These are phyloP conservation scores for Phytopythium mirpurense DNA, from an alignment of 352 stramenopile genomes.

Conservation along the genomic window DNA sequence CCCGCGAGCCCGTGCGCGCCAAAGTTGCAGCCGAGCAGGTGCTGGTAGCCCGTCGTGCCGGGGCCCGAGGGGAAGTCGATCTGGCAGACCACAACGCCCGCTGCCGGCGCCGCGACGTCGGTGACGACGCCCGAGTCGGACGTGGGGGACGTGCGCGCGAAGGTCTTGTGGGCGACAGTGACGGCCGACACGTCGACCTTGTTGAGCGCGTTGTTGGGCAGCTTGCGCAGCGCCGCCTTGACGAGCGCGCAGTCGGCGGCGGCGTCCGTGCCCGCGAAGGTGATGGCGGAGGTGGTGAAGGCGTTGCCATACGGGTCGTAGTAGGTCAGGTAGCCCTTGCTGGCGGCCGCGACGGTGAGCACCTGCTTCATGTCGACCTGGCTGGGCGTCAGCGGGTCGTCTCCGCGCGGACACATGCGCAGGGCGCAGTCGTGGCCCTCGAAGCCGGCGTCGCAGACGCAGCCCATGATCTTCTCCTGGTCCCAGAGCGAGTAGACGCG, in stretches of 20 bases:
- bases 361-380: slow-evolving; percentile 61
- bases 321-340: slow-evolving; percentile 49
- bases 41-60: slow-evolving; percentile 50
- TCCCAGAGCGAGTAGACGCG: slow-evolving; percentile 80
- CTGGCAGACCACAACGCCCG: slow-evolving; percentile 18
- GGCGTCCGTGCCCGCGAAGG: slow-evolving; percentile 5
- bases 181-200: slow-evolving; percentile 20
- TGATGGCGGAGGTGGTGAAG: slow-evolving; percentile 47
- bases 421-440: slow-evolving; percentile 75
- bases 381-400: slow-evolving; percentile 53
- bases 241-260: slow-evolving; percentile 26
- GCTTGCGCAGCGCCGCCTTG: slow-evolving; percentile 26
- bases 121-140: background rate
- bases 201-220: slow-evolving; percentile 75
- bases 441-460: slow-evolving; percentile 88
- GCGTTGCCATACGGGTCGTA: slow-evolving; percentile 67
- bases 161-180: slow-evolving; percentile 7
- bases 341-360: slow-evolving; percentile 8
- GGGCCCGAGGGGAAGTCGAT: slow-evolving; percentile 47
- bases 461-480: slow-evolving; percentile 72
- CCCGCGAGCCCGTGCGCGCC: slow-evolving; percentile 18
- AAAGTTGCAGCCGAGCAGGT: slow-evolving; percentile 47
- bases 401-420: slow-evolving; percentile 59
- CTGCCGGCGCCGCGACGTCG: background rate
- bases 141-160: slow-evolving; percentile 15